Evolutionary conservation across 2,329 filamentous ascomycete genomes (phyloP), one percentile per base, ranked within the genome.

Genomic region (Cladosporium sp.): DNA sequence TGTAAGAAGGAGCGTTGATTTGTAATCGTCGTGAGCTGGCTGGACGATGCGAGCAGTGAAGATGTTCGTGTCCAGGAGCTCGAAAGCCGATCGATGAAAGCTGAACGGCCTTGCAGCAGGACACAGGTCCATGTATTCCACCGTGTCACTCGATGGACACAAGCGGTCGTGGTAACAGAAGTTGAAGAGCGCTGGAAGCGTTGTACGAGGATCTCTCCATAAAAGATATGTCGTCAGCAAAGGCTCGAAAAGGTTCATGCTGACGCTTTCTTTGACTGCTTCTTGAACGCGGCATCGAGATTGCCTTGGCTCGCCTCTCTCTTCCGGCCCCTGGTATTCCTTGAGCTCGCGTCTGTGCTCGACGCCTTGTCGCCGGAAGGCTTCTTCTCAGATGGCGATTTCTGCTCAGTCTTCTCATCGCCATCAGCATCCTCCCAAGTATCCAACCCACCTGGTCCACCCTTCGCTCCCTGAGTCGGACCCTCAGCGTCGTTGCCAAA

Each of bases 401-500:
- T 9, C 3, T 53, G 35, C 11, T 13, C 22, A 11, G 9, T 28
- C 14, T 44, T 48, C 22, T 63, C 55, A 3, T n/a, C 41, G 3
- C 58, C 63, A 52, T 64, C 61, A 7, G 60, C 62, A 54, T 64
- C 61, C 14, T 63, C 59, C 44, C 48, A 62, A 4, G 53, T 54
- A 10, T 54, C 48, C 18, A 73, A 54, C 56, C 71, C 72, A 8
- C 70, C 72, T 0, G 68, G 66, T 5, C 64, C 68, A 13, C 72
- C 73, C 53, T 67, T 59, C 3, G 57, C 60, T 0, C 73, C 74
- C 32, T 68, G 58, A 9, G 74, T 77, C 1, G 71, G 70, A 0
- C 73, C 75, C 54, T 77, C 74, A 0, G 67, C 74, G 2, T 65
- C 56, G 60, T 76, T 71, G 28, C 68, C 68, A 54, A 81, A 81